Conservation (phyloP, 2,329 filamentous ascomycete species). For the Penicillium sp. region DNA sequence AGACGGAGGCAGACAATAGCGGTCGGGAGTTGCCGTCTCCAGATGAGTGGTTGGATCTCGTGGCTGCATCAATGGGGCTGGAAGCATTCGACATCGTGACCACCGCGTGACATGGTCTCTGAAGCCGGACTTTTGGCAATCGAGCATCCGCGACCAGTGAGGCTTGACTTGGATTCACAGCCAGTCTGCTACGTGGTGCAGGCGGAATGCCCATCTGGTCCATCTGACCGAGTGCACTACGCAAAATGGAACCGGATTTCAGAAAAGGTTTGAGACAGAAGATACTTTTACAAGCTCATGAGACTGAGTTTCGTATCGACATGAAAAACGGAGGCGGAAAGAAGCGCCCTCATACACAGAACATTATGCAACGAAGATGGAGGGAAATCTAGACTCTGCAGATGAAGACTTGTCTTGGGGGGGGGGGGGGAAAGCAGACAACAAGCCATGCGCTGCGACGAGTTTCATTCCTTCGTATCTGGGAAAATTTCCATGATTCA, state of each 20-base stretch:
- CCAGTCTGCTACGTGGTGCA: too few species aligned
- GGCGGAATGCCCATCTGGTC: too few species aligned
- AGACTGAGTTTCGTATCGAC: conserved; percentile 18
- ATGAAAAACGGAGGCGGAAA: conserved; percentile 15
- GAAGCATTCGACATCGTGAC: conserved; percentile 16
- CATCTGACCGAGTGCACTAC: too few species aligned
- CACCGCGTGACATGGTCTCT: background rate
- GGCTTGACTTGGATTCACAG: too few species aligned
- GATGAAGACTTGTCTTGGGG: background rate
- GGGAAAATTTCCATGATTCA: conserved; percentile 11
- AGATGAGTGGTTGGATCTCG: conserved; percentile 18
- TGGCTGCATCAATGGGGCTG: conserved; percentile 21
- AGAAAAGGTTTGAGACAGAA: background rate
- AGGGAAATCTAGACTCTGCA: background rate
- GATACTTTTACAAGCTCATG: conserved; percentile 7
- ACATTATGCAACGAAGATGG: conserved; percentile 6
- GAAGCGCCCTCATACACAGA: conserved; percentile 8
- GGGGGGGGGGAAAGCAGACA: background rate
- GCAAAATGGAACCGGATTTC: too few species aligned
- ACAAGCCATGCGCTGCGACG: conserved; percentile 8
- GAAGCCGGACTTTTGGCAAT: too few species aligned
- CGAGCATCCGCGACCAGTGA: too few species aligned
- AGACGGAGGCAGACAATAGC: background rate
- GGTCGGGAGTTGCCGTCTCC: conserved; percentile 5
- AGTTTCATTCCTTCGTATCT: conserved; percentile 17